Percentiles rank a stretch among this genome's conserved stretches.
phyloP scores from a whole-genome alignment of 2,329 filamentous ascomycete species.

The Grosmannia huntii region DNA sequence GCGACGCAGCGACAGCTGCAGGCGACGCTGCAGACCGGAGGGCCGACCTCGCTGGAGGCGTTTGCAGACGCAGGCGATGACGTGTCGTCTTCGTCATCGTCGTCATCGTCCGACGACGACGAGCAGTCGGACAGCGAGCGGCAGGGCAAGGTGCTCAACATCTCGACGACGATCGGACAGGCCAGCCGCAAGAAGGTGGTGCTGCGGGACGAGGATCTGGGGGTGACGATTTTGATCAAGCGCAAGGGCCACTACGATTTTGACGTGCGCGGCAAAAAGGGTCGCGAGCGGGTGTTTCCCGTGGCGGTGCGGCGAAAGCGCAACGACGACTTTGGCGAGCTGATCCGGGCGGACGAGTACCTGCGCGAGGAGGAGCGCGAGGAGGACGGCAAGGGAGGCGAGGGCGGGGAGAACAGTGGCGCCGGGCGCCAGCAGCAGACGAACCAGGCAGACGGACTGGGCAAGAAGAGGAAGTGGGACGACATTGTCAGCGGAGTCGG shows the following conservation, averaged over 20 bases:
- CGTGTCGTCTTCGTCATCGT: slow-evolving; percentile 42
- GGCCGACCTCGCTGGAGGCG: slow-evolving; percentile 53
- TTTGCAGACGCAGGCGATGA: slow-evolving; percentile 68
- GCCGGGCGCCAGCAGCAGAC: not conserved
- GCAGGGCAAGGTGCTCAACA: slow-evolving; percentile 82
- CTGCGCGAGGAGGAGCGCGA: slow-evolving; percentile 85
- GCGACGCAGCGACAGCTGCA: slow-evolving; percentile 80
- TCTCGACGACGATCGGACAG: slow-evolving; percentile 74
- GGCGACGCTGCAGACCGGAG: slow-evolving; percentile 58
- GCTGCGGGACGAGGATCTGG: slow-evolving; percentile 78
- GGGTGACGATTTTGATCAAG: slow-evolving; percentile 80
- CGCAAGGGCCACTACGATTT: slow-evolving; percentile 89
- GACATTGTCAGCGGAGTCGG: slow-evolving; percentile 37
- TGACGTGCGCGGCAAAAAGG: slow-evolving; percentile 81
- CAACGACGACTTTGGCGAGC: slow-evolving; percentile 83
- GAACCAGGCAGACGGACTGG: slow-evolving; percentile 32
- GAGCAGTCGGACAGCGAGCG: slow-evolving; percentile 84
- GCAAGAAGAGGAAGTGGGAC: slow-evolving; percentile 92
- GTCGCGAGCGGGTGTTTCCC: slow-evolving; percentile 84
- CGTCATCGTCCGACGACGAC: slow-evolving; percentile 72
- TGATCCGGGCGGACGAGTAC: slow-evolving; percentile 90
- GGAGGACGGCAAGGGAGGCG: slow-evolving; percentile 40
- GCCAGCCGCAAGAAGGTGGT: slow-evolving; percentile 75
- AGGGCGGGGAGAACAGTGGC: slow-evolving; percentile 34
- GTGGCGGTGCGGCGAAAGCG: slow-evolving; percentile 68